Percentiles rank a stretch among this genome's conserved stretches.
These are phyloP conservation scores for Acanthamoeba divionensis DNA, from an alignment of 208 protist genomes.

Conservation along the genomic window DNA sequence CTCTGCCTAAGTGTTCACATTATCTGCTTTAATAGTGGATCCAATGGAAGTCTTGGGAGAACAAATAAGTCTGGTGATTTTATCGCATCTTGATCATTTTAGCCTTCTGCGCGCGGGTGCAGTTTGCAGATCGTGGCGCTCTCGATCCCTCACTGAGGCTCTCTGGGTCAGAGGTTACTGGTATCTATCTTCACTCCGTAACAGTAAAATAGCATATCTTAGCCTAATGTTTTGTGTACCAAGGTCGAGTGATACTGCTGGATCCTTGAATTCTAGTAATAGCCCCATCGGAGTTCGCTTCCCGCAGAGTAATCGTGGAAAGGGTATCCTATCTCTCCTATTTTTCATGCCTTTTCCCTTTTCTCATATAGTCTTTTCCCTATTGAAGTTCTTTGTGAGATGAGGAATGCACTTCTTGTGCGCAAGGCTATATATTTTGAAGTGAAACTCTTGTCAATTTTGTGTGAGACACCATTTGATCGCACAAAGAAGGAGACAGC, in stretches of 20 bases:
- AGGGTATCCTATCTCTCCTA: background rate
- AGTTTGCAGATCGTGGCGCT: slow-evolving; percentile 6
- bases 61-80: background rate
- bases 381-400: background rate
- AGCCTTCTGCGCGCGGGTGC: slow-evolving; percentile 30
- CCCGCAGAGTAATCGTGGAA: background rate
- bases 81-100: slow-evolving; percentile 25
- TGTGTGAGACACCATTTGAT: slow-evolving; percentile 6
- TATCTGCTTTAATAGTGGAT: background rate
- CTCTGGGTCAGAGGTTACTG: slow-evolving; percentile 10
- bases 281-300: background rate
- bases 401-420: slow-evolving; percentile 22
- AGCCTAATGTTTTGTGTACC: background rate
- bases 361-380: background rate
- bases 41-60: slow-evolving; percentile 13
- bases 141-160: slow-evolving; percentile 17
- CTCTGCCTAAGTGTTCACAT: background rate
- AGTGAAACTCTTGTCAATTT: slow-evolving; percentile 17
- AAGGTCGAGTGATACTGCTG: background rate
- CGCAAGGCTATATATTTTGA: slow-evolving; percentile 34
- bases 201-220: background rate
- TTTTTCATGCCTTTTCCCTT: background rate
- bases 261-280: background rate
- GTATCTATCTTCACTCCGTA: background rate
- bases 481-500: slow-evolving; percentile 1